phyloP scores from a whole-genome alignment of 495 filamentous ascomycete genomes.

The Trichoderma parareesei region DNA sequence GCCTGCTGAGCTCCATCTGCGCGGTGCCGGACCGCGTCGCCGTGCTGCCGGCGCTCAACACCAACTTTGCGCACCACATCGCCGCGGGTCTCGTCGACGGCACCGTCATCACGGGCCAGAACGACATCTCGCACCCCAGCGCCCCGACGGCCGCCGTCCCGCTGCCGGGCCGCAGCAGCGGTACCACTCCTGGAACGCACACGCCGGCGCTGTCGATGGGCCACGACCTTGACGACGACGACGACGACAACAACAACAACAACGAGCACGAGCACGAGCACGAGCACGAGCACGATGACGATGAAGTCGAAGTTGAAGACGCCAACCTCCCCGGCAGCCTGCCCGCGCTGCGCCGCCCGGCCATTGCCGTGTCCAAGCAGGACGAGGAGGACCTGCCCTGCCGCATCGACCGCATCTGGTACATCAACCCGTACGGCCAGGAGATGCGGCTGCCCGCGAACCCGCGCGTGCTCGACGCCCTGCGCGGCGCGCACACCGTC shows the following conservation, averaged over 20 bases:
- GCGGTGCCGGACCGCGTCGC: slow-evolving; percentile 63
- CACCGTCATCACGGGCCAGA: slow-evolving; percentile 79
- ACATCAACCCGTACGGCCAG: slow-evolving; percentile 92
- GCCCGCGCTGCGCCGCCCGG: slow-evolving; percentile 66
- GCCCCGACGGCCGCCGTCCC: slow-evolving; percentile 40
- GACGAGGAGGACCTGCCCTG: slow-evolving; percentile 58
- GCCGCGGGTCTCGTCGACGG: slow-evolving; percentile 71
- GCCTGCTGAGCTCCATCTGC: slow-evolving; percentile 73
- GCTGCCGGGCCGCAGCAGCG: slow-evolving; percentile 16
- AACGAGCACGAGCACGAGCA: too few species aligned
- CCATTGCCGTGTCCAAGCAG: slow-evolving; percentile 71
- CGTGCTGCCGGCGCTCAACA: slow-evolving; percentile 85
- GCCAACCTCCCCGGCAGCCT: slow-evolving; percentile 82
- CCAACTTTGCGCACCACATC: slow-evolving; percentile 91
- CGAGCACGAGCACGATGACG: too few species aligned
- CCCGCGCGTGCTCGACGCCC: slow-evolving; percentile 61
- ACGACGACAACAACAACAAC: slow-evolving; percentile 7
- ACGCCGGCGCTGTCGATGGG: not conserved
- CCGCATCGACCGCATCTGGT: slow-evolving; percentile 80
- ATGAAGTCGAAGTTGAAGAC: slow-evolving; percentile 51
- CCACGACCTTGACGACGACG: slow-evolving; percentile 33
- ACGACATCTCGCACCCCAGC: slow-evolving; percentile 82
- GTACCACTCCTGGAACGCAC: not conserved
- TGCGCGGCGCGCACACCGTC: slow-evolving; percentile 54
- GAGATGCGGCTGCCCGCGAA: slow-evolving; percentile 80